Evolutionary conservation across 371 early-diverging fungal genomes (phyloP).

Genomic region (Mitosporidium daphniae): DNA sequence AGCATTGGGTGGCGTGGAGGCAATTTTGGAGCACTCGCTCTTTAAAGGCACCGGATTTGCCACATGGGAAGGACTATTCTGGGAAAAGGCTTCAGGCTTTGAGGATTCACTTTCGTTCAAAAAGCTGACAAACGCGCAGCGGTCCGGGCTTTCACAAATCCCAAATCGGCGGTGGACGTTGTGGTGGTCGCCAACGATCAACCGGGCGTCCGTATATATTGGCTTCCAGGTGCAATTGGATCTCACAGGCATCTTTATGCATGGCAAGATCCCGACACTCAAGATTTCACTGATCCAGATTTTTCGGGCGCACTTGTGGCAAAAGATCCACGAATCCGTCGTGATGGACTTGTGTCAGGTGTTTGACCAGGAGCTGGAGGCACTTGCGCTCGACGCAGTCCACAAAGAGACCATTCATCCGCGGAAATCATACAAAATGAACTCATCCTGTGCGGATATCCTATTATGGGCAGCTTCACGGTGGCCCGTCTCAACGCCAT

Average conservation of each 20-base stretch:
- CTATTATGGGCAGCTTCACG: slow-evolving; percentile 75
- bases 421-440: slow-evolving; percentile 93
- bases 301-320: slow-evolving; percentile 96
- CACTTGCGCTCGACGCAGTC: slow-evolving; percentile 80
- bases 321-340: slow-evolving; percentile 83
- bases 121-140: slow-evolving; percentile 89
- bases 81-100: slow-evolving; percentile 35
- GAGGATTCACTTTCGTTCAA: slow-evolving; percentile 17
- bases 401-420: slow-evolving; percentile 93
- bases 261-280: slow-evolving; percentile 94
- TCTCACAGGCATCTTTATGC: slow-evolving; percentile 93
- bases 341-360: slow-evolving; percentile 72
- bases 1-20: slow-evolving; percentile 85
- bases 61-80: slow-evolving; percentile 91
- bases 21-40: slow-evolving; percentile 81
- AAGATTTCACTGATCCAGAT: slow-evolving; percentile 92
- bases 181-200: slow-evolving; percentile 99
- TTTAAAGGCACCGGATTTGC: slow-evolving; percentile 86
- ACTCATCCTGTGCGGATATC: slow-evolving; percentile 47
- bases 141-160: slow-evolving; percentile 83
- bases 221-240: slow-evolving; percentile 96
- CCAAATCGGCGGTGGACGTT: slow-evolving; percentile 97
- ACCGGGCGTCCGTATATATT: slow-evolving; percentile 81
- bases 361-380: slow-evolving; percentile 80
- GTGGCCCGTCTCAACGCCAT: slow-evolving; percentile 74